Evolutionary conservation across 1,139 yeast genomes (phyloP), one percentile per base, ranked within the genome.

Genomic region (Diutina mesorugosa): DNA sequence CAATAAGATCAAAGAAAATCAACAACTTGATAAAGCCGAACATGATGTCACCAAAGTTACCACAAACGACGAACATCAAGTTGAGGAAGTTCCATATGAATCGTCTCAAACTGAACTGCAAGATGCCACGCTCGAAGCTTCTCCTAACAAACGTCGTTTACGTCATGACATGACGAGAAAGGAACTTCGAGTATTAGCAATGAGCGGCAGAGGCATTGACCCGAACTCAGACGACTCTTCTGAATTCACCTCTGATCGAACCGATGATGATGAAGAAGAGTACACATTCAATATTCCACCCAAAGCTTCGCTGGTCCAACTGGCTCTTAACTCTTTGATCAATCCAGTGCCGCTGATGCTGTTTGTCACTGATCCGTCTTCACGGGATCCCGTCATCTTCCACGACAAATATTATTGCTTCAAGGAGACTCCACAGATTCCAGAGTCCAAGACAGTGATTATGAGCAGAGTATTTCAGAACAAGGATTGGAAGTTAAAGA

Each of bases 331-430:
- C 59, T 68, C 78, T 1, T 60, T 76, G 2, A 60, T 76, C n/a
- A 71, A 76, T 58, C 81, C 81, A 0, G 66, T 70, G n/a, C 81
- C 81, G 0, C 67, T 76, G 2, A 60, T 61, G 9, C 61, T 65
- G 10, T 76, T 63, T 59, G 66, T 77, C 14, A 59, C 67, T 47
- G 64, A 72, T 28, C 81, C 81, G 0, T 68, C 67, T 0, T 59
- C 72, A 1, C 72, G 96, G 47, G 71, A 73, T 32, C 79, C 78
- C 45, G 77, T 80, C 1, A 83, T 89, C 10, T 75, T 93, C 62
- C 99, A 93, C 67, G 99, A 93, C 66, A 82, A 85, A 62, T 72
- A 82, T 29, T 93, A 93, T 68, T 74, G 71, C 46, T 87, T 83
- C 58, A 69, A 74, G 3, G 87, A 85, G 62, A 69, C 87, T 2